Evolutionary conservation across 2,329 filamentous ascomycete species (phyloP).

Genomic region (Xylaria polymorpha): DNA sequence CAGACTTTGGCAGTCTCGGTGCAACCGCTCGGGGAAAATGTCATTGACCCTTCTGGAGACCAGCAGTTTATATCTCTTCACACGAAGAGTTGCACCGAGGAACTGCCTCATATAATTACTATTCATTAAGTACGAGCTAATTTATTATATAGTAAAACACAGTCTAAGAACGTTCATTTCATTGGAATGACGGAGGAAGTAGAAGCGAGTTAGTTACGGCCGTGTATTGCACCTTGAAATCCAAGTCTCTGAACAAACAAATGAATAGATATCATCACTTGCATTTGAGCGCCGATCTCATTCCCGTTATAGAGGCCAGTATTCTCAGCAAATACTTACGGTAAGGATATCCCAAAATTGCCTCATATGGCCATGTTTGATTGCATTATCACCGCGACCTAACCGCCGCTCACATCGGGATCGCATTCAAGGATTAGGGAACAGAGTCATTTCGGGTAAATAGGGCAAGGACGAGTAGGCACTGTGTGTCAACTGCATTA

Average conservation of each 20-base stretch:
- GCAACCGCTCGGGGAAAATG: not conserved
- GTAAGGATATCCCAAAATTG: not conserved
- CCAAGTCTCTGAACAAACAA: not conserved
- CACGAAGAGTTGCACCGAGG: not conserved
- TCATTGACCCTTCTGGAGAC: not conserved
- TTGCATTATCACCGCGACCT: constrained; percentile 9
- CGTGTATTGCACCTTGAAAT: not conserved
- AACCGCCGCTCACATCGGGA: not conserved
- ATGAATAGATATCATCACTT: not conserved
- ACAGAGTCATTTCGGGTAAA: constrained; percentile 26
- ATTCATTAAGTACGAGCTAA: not conserved
- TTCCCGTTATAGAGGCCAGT: not conserved
- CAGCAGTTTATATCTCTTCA: not conserved
- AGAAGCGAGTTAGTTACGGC: not conserved
- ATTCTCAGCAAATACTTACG: not conserved
- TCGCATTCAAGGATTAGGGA: not conserved
- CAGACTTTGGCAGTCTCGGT: not conserved
- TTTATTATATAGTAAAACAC: constrained; percentile 15
- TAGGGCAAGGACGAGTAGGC: constrained; percentile 11
- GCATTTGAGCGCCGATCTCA: not conserved
- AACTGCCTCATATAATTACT: not conserved
- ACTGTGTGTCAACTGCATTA: constrained; percentile 9
- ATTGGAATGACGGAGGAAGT: not conserved
- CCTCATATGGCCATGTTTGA: constrained; percentile 21
- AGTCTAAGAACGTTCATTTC: not conserved